A percentile compares a stretch with the other conserved stretches of the same genome.
These are phyloP conservation scores for Rhizomucor pusillus DNA, from an alignment of 371 early-diverging fungal genomes.

Conservation along the genomic window DNA sequence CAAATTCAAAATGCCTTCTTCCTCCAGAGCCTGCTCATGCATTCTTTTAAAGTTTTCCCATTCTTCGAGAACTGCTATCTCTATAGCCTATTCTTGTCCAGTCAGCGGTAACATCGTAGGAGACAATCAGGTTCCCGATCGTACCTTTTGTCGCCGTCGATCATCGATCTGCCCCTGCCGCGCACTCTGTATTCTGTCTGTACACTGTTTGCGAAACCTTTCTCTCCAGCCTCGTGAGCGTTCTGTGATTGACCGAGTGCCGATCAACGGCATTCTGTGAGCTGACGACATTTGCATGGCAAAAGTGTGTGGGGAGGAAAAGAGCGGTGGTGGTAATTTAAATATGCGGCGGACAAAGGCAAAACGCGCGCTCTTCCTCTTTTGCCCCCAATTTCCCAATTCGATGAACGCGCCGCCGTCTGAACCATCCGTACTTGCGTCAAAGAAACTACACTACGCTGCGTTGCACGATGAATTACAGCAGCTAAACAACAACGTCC, in stretches of 20 bases:
- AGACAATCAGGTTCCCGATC: background rate
- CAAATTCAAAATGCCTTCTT: slow-evolving; percentile 4
- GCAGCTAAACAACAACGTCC: slow-evolving; percentile 15
- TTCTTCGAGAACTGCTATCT: slow-evolving; percentile 6
- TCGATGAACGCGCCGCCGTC: background rate
- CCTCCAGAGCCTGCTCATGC: slow-evolving; percentile 12
- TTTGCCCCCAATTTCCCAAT: slow-evolving; percentile 1
- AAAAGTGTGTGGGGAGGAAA: background rate
- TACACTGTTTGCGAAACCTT: slow-evolving; percentile 11
- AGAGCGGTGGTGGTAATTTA: background rate
- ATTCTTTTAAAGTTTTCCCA: slow-evolving; percentile 10
- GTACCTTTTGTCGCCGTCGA: slow-evolving; percentile 10
- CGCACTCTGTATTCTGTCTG: slow-evolving; percentile 2
- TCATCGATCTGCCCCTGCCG: slow-evolving; percentile 4
- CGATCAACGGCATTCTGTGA: background rate
- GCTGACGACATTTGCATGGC: background rate
- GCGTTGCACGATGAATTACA: slow-evolving; percentile 12
- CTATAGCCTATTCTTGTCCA: background rate
- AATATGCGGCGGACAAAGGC: background rate
- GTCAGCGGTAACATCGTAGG: background rate
- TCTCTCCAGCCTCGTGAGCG: slow-evolving; percentile 9
- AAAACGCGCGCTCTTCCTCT: background rate
- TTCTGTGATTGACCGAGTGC: background rate
- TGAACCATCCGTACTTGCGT: slow-evolving; percentile 2
- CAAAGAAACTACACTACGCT: slow-evolving; percentile 23